Base-by-base conservation (phyloP, 345 rosid genomes). In the Hibiscus tridactylites region DNA sequence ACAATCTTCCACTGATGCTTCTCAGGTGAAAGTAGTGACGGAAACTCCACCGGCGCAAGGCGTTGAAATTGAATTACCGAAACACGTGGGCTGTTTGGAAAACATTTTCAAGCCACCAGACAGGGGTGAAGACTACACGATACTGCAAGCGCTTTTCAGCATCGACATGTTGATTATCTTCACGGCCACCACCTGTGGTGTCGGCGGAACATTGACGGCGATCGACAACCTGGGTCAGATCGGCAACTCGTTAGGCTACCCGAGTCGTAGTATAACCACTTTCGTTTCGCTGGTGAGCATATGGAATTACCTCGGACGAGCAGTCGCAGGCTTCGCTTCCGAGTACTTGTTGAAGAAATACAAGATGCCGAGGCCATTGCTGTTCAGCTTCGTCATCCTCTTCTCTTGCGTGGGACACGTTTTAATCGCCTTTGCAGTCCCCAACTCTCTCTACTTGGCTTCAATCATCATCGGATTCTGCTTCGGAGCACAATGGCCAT, bases 181-280 rank as follows among this genome's bases (percentile, higher is more conserved):
- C 81, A 31, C 80, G 0, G 86, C 85, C 0, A 81, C 83, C 2
- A 78, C 84, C 0, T 86, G 83, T 68, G 83, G 88, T 3, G 77
- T 79, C 2, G 90, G 88, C 29, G 88, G 88, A 26, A 79, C 84
- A 0, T 76, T 86, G 52, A 86, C 91, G 0, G 91, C 81, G 0
- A 87, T 87, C 6, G 95, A 89, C 80, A 89, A 89, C 73, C 65
- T 86, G 65, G 86, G 88, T 7, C 90, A 86, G 58, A 79, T 86
- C 26, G 88, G 83, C 2, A 39, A 31, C 6, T 76, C 90, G 0
- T 61, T 82, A 0, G 86, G 86, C 29, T 86, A 86, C 52, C 85
- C 83, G 9, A 74, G 68, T 50, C 77, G 56, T 47, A 81, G 82
- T 49, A 76, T 76, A 24, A 71, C 82, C 65, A 82, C 86, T 6